Evolutionary conservation across 768 basidiomycete genomes (phyloP).

Genomic region (Termitomyces sp.): DNA sequence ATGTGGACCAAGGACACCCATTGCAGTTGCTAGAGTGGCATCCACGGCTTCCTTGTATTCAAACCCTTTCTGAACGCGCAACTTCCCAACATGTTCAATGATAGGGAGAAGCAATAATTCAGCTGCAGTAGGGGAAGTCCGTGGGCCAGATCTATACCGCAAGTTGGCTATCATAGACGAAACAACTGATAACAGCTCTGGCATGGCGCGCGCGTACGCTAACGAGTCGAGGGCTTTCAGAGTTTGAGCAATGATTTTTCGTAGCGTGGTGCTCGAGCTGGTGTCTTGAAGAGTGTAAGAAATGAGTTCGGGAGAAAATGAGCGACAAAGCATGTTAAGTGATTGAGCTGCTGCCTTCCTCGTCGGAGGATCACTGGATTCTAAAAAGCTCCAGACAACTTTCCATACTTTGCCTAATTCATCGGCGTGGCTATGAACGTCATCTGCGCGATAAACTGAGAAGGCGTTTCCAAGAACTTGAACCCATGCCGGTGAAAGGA

Average conservation of each 20-base stretch:
- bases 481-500: conserved; percentile 76
- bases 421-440: conserved; percentile 45
- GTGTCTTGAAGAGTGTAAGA: conserved; percentile 45
- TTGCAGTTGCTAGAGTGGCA: conserved; percentile 69
- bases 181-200: conserved; percentile 73
- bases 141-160: conserved; percentile 41
- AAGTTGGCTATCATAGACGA: conserved; percentile 67
- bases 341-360: conserved; percentile 64
- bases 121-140: conserved; percentile 50
- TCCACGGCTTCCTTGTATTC: conserved; percentile 91
- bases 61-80: conserved; percentile 78
- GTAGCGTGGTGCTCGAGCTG: conserved; percentile 51
- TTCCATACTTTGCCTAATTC: conserved; percentile 72
- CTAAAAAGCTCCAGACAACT: conserved; percentile 72
- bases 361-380: conserved; percentile 57
- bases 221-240: conserved; percentile 70
- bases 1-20: conserved; percentile 84
- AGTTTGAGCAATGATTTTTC: conserved; percentile 59
- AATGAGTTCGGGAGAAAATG: conserved; percentile 66
- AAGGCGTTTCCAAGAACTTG: conserved; percentile 71
- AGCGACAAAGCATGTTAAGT: conserved; percentile 61
- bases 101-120: conserved; percentile 68
- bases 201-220: conserved; percentile 68
- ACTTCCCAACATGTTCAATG: conserved; percentile 66
- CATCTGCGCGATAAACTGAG: conserved; percentile 54